Conservation (phyloP, 306 rosid species). For the Gleditsia sinensis region DNA sequence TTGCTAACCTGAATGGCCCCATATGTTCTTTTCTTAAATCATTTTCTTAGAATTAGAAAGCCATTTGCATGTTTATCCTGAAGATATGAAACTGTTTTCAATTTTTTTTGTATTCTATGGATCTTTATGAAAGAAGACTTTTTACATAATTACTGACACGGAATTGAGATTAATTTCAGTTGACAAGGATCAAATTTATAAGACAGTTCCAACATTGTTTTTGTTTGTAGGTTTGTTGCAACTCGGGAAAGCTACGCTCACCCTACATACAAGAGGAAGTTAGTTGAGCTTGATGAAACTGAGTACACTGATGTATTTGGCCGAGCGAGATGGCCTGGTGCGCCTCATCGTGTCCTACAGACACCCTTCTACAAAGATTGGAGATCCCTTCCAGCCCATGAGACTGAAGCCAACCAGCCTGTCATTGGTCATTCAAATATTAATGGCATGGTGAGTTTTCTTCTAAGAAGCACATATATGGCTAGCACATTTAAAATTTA, state of each 20-base stretch:
- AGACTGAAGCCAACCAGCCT: constrained; percentile 65
- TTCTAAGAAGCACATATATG: too few relatives aligned
- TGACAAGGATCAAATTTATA: background rate
- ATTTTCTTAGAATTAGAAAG: background rate
- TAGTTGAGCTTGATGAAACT: constrained; percentile 67
- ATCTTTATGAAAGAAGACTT: constrained; percentile 1
- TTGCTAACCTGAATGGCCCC: background rate
- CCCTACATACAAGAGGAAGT: constrained; percentile 71
- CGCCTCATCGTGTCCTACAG: constrained; percentile 75
- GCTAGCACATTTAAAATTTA: too few relatives aligned
- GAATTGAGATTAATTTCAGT: background rate
- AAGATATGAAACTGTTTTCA: background rate
- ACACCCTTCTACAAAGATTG: constrained; percentile 75
- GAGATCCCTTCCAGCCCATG: constrained; percentile 62
- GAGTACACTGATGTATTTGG: constrained; percentile 75
- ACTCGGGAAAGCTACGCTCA: constrained; percentile 86
- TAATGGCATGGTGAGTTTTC: constrained; percentile 66
- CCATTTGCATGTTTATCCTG: background rate
- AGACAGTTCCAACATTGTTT: background rate
- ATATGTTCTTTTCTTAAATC: background rate
- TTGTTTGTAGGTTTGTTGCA: constrained; percentile 72
- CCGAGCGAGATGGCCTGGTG: constrained; percentile 81
- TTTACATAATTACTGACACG: background rate
- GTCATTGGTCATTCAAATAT: constrained; percentile 68
- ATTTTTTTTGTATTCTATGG: background rate